phyloP scores from a whole-genome alignment of 1,139 yeast species.

The Candida mesenterica region DNA sequence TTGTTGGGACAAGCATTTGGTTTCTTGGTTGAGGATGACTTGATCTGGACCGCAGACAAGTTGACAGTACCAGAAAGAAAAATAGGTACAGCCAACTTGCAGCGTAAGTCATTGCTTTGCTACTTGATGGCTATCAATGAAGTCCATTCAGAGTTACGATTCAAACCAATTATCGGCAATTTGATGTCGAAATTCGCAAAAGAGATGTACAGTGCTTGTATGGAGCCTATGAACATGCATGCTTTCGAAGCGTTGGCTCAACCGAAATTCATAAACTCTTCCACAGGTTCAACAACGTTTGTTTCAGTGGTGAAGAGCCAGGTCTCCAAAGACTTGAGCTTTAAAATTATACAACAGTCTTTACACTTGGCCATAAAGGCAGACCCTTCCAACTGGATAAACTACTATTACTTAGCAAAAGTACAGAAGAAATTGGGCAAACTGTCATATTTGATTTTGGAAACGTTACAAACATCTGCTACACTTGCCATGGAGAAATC shows the following conservation, averaged over 20 bases:
- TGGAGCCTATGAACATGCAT: slow-evolving; percentile 67
- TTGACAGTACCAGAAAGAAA: slow-evolving; percentile 65
- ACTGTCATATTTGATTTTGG: slow-evolving; percentile 31
- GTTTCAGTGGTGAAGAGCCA: slow-evolving; percentile 23
- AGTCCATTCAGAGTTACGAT: slow-evolving; percentile 11
- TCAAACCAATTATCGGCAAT: slow-evolving; percentile 37
- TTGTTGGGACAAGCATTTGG: slow-evolving; percentile 81
- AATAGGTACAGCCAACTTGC: slow-evolving; percentile 58
- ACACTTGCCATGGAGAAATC: slow-evolving; percentile 39
- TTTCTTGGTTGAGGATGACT: slow-evolving; percentile 78
- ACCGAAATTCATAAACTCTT: slow-evolving; percentile 33
- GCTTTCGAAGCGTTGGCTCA: slow-evolving; percentile 43
- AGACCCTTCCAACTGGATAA: slow-evolving; percentile 58
- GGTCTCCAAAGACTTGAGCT: slow-evolving; percentile 27
- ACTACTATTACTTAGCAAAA: slow-evolving; percentile 59
- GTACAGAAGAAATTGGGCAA: slow-evolving; percentile 49
- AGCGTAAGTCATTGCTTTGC: slow-evolving; percentile 69
- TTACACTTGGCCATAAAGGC: slow-evolving; percentile 45
- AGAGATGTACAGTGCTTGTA: slow-evolving; percentile 59
- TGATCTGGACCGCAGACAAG: slow-evolving; percentile 89
- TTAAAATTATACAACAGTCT: slow-evolving; percentile 37
- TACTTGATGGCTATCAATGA: slow-evolving; percentile 74
- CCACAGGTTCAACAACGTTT: slow-evolving; percentile 21
- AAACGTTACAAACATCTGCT: slow-evolving; percentile 42
- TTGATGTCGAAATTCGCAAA: slow-evolving; percentile 60